Base-by-base conservation (phyloP, 176 grass and related monocot species). In the Avena atlantica region DNA sequence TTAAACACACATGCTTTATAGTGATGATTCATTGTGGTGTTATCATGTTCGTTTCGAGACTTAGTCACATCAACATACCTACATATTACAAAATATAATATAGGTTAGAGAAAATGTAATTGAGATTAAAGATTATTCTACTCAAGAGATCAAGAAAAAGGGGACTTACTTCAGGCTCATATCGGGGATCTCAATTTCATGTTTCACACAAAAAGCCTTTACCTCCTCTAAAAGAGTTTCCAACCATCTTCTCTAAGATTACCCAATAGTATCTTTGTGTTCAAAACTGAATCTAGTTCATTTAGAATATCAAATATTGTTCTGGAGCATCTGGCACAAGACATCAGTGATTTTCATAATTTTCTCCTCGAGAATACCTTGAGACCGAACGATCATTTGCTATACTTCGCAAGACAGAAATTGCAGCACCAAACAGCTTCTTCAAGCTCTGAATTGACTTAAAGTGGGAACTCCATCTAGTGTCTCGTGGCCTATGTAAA, bases 181-280 rank as follows among this genome's bases (percentile, higher is more conserved):
- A 81, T 25, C 42, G 0, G 13, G 64, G 21, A 81, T 81, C 45
- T 81, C 61, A 21, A 65, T 67, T 16, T 36, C 45, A 81, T 67
- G 79, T 17, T 52, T 68, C 15, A 81, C 12, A 53, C 62, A 52
- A 53, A n/a, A 52, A 81, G 6, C 48, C 19, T 81, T 20, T 10
- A 34, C 16, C 24, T 68, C 42, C 19, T 51, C 8, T 45, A 55
- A 17, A 55, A 55, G 52, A 55, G 52, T 55, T 16, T 13, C 52
- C 14, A 55, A 55, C 13, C 66, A 51, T 81, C 64, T 52, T 78
- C 56, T 80, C 44, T 81, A 7, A 34, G 20, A 25, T 52, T 45
- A n/a, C 27, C 1, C 19, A 19, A 16, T 70, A 27, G 25, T 27
- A 27, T 27, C 25, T 27, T 27, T 27, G 25, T 27, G 25, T 27